phyloP scores from a whole-genome alignment of 495 filamentous ascomycete genomes.

The Amorphotheca resinae region DNA sequence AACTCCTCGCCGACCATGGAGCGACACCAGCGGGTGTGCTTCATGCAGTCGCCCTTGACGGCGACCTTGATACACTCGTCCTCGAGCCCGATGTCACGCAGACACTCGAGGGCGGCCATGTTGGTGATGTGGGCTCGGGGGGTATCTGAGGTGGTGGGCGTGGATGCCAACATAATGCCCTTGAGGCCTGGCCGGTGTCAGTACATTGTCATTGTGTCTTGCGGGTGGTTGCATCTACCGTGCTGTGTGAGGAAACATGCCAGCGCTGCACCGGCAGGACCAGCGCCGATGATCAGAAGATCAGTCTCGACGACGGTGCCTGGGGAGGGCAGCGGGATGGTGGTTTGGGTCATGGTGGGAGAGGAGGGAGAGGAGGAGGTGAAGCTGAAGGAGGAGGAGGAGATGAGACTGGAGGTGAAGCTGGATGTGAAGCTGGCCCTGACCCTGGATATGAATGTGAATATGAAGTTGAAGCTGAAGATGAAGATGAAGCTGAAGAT shows the following conservation, averaged over 20 bases:
- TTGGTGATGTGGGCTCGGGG: constrained; percentile 44
- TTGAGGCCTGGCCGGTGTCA: constrained; percentile 24
- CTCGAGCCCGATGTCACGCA: constrained; percentile 44
- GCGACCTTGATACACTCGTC: constrained; percentile 28
- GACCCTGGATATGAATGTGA: no score
- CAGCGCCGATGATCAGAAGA: constrained; percentile 38
- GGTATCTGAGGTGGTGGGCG: constrained; percentile 34
- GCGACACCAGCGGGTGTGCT: constrained; percentile 39
- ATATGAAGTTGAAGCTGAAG: no score
- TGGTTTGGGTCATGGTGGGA: no score
- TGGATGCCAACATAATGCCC: constrained; percentile 34
- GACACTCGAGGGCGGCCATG: constrained; percentile 37
- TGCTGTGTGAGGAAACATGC: constrained; percentile 39
- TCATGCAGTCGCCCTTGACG: constrained; percentile 29
- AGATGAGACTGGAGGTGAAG: no score
- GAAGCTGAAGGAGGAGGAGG: no score
- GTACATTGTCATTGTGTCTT: neutral
- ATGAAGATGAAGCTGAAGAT: no score
- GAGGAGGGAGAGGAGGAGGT: no score
- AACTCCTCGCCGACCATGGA: constrained; percentile 44
- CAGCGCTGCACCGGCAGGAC: constrained; percentile 40
- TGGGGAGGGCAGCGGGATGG: no score
- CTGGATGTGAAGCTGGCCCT: no score
- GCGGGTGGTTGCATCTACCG: constrained; percentile 18
- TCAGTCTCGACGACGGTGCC: constrained; percentile 5